Base-by-base conservation (phyloP, 257 asterid species). In the Voacanga thouarsii region DNA sequence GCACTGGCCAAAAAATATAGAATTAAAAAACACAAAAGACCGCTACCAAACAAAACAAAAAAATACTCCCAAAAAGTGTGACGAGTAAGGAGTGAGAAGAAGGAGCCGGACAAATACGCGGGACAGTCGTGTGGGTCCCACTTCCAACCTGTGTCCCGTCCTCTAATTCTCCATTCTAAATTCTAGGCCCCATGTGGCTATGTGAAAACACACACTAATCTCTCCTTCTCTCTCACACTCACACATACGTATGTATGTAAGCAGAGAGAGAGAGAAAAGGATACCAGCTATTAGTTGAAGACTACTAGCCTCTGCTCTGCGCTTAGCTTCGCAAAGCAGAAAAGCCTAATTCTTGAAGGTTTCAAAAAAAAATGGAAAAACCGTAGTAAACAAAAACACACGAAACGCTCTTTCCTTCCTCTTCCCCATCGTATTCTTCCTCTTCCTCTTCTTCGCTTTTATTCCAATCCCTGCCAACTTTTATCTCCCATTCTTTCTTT, bases 101-200 rank as follows among this genome's bases (percentile, higher is more conserved):
- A n/a, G n/a, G 37, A 33, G 77, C 28, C 59, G 79, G 74, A 8
- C 72, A 51, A 71, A 76, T 47, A 71, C 80, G 83, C 79, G 84
- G 87, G 71, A 68, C 75, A 76, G 69, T 11, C 77, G 79, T 56
- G 88, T 78, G 85, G 87, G 87, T 10, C 87, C 81, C 49, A 3
- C 71, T 47, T 83, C 72, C 80, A 77, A 56, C 51, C 72, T 78
- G 47, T 59, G 74, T 71, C 18, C 77, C 14, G 6, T 69, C 59
- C 59, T 74, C 21, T 72, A 26, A 84, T 69, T 80, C 80, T 59
- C 37, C 2, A 33, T 33, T 33, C 37, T 1, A 33, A n/a, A 37
- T 44, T 57, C 28, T 60, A 57, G 75, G 24, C 73, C 33, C 80
- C 64, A 77, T 33, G 82, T 64, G 81, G 41, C 7, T 23, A 66